Percentiles rank a stretch among this genome's conserved stretches.
Conservation (phyloP, 371 early-diverging fungal genomes). For the Mucor circinelloides region DNA sequence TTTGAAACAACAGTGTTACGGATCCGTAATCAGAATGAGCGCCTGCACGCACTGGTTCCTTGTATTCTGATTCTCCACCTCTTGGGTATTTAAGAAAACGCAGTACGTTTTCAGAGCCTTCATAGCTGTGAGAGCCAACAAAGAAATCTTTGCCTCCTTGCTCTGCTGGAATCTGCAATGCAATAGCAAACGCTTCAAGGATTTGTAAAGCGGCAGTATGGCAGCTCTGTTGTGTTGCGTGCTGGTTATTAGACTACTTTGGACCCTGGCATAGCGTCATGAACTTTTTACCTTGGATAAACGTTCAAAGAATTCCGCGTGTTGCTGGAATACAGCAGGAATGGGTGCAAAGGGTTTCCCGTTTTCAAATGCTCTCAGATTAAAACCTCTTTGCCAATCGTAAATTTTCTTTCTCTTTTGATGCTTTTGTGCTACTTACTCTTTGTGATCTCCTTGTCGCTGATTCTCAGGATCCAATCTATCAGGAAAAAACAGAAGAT, state of each 20-base stretch:
- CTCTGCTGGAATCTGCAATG: constrained; percentile 57
- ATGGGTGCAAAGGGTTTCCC: constrained; percentile 43
- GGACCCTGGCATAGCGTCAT: too few species aligned
- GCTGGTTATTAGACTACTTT: too few species aligned
- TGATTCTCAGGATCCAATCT: constrained; percentile 60
- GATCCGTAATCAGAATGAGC: constrained; percentile 76
- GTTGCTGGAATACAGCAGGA: constrained; percentile 37
- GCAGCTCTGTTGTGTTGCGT: constrained; percentile 36
- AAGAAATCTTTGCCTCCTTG: constrained; percentile 62
- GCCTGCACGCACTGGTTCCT: constrained; percentile 58
- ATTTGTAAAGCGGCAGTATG: constrained; percentile 50
- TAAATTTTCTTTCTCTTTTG: background rate
- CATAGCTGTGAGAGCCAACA: constrained; percentile 52
- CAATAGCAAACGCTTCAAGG: constrained; percentile 62
- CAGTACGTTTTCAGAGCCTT: constrained; percentile 50
- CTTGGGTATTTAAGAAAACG: constrained; percentile 67
- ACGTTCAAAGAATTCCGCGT: constrained; percentile 25
- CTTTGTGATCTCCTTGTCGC: constrained; percentile 65
- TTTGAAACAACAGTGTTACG: constrained; percentile 73
- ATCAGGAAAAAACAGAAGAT: background rate
- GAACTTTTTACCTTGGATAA: too few species aligned
- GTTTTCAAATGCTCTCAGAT: constrained; percentile 53
- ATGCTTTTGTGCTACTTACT: constrained; percentile 37
- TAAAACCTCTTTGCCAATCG: constrained; percentile 53
- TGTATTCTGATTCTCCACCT: constrained; percentile 31